These are phyloP conservation scores for Jaenimonas drosophilae DNA, from an alignment of 208 protist genomes.

Conservation along the genomic window DNA sequence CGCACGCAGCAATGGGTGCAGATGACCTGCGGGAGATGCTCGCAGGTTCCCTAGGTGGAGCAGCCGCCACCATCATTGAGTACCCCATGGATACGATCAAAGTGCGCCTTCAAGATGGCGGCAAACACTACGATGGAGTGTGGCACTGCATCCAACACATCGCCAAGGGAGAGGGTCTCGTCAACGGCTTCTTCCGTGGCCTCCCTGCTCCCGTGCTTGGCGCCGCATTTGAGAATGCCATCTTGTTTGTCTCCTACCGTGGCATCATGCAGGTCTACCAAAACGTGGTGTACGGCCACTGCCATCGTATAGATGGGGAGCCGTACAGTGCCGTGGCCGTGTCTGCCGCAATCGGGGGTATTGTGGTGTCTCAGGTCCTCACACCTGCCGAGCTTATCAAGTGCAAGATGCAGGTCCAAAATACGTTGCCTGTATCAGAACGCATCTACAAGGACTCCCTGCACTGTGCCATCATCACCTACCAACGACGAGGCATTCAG, in stretches of 20 bases:
- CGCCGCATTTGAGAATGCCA: slow-evolving; percentile 73
- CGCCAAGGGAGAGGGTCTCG: slow-evolving; percentile 57
- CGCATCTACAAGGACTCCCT: slow-evolving; percentile 76
- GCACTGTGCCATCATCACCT: slow-evolving; percentile 59
- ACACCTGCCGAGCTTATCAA: slow-evolving; percentile 89
- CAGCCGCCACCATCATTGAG: slow-evolving; percentile 67
- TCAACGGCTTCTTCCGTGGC: slow-evolving; percentile 86
- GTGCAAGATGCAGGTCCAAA: slow-evolving; percentile 90
- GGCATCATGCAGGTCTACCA: slow-evolving; percentile 38
- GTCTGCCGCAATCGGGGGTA: slow-evolving; percentile 49
- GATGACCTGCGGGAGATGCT: slow-evolving; percentile 64
- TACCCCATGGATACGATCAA: slow-evolving; percentile 92
- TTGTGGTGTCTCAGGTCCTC: slow-evolving; percentile 74
- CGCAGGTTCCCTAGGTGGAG: slow-evolving; percentile 69
- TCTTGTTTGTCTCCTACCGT: slow-evolving; percentile 72
- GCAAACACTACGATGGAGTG: slow-evolving; percentile 47
- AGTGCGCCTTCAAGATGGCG: slow-evolving; percentile 84
- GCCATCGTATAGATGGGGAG: slow-evolving; percentile 44
- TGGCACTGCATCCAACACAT: slow-evolving; percentile 60
- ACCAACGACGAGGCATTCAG: slow-evolving; percentile 43
- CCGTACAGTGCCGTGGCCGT: slow-evolving; percentile 46
- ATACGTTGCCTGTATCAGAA: slow-evolving; percentile 62
- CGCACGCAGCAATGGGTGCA: no score
- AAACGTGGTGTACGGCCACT: slow-evolving; percentile 30
- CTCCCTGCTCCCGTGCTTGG: slow-evolving; percentile 80